Base-by-base conservation (phyloP, 2,329 filamentous ascomycete species). In the Scedosporium boydii region DNA sequence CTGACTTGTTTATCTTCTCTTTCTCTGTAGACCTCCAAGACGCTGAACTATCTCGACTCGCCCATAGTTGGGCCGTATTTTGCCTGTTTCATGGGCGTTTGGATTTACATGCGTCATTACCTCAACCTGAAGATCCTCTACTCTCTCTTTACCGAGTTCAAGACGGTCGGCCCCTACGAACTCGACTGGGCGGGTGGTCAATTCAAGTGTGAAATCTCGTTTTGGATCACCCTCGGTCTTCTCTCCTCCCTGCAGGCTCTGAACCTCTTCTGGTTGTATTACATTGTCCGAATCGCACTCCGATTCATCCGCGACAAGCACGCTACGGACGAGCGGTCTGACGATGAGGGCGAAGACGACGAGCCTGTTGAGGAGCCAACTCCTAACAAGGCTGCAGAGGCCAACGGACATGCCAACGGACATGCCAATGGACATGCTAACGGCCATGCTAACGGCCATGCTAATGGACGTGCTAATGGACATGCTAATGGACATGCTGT, bases 81-180 rank as follows among this genome's bases (percentile, higher is more conserved):
- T 76, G 85, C 84, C 71, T 67, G 89, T 68, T 97, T 96, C 78
- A 88, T 96, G 74, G 78, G 78, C 66, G 80, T 88, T 64, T 98
- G 93, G 93, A 86, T 91, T 70, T 97, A 98, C 78, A 79, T 93
- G 66, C 91, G 93, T 62, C 93, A 98, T 77, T 91, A 87, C 76
- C 80, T 92, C 72, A 93, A 93, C 77, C 81, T 93, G 59, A 80
- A 81, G 70, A 91, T 95, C 74, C 81, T 95, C 70, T 86, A 79
- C 74, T 90, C 88, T 42, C 82, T 92, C 64, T 84, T 92, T 69
- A 90, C 86, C 68, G 85, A 91, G 70, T 92, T 90, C 76, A 79
- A 82, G 68, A 90, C 87, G 51, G 78, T 93, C 63, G 90, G 89
- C 0, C 87, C 89, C 51, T 93, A 85, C 72, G 85, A 86, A 70